phyloP scores from a whole-genome alignment of 805 yeast species.

The Candida xyloterini region DNA sequence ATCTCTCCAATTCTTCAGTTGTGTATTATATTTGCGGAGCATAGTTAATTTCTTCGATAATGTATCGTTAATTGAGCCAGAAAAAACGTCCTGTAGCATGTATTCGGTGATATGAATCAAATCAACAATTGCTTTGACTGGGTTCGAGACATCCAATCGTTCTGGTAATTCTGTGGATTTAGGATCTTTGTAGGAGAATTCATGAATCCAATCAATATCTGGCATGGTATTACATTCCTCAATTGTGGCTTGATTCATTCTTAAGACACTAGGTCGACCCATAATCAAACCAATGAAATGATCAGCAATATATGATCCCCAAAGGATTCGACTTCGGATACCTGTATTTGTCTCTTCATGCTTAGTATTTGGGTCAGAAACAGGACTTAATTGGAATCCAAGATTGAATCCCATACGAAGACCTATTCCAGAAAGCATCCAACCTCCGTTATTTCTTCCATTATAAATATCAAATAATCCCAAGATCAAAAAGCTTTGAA shows the following conservation, averaged over 20 bases:
- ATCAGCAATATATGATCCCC: constrained; percentile 68
- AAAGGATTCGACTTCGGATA: constrained; percentile 57
- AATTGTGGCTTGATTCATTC: constrained; percentile 56
- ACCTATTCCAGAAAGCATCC: constrained; percentile 63
- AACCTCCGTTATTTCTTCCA: constrained; percentile 56
- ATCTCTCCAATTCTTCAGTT: constrained; percentile 45
- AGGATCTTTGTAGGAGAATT: constrained; percentile 41
- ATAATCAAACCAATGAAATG: constrained; percentile 57
- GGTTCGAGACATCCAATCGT: constrained; percentile 21
- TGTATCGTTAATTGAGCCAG: constrained; percentile 1
- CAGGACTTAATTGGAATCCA: constrained; percentile 61
- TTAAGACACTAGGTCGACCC: constrained; percentile 56
- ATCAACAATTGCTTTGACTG: constrained; percentile 41
- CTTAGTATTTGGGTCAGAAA: constrained; percentile 46
- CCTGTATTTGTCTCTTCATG: constrained; percentile 47
- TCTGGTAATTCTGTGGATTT: constrained; percentile 2
- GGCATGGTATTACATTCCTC: constrained; percentile 59
- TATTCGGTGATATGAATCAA: constrained; percentile 44
- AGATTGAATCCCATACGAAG: constrained; percentile 63
- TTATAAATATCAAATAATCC: constrained; percentile 62
- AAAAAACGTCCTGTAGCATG: constrained; percentile 43
- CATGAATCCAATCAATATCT: constrained; percentile 61
- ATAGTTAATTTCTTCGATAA: constrained; percentile 4
- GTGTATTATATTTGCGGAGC: constrained; percentile 42
- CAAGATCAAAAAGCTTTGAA: constrained; percentile 56